Evolutionary conservation across 2,329 filamentous ascomycete species (phyloP), one percentile per base, ranked within the genome.

Genomic region (Colletotrichum euphorbiae): DNA sequence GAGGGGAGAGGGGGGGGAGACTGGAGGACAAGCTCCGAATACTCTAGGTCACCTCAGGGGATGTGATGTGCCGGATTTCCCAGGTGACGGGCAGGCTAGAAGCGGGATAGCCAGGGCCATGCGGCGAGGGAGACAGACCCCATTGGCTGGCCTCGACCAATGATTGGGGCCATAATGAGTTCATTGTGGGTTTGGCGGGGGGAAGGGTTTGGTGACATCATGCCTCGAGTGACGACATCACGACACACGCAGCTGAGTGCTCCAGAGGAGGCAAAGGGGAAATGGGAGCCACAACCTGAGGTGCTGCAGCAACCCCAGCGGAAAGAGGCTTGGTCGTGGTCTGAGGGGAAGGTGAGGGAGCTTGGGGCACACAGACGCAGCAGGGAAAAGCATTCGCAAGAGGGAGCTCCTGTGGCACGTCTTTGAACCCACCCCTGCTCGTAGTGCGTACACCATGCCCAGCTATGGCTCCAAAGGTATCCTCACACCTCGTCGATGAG

Each of bases 161-260:
- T 69, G 38, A 12, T 17, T 24, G 48, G 55, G 60, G 40, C 48
- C 45, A 9, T 5, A 19, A 17, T 66, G 62, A 48, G 36, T 38
- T 59, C 1, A 4, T 3, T 24, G 66, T 69, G 66, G 62, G 62
- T 69, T 60, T 42, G 36, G 66, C 66, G 66, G 66, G 65, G 65
- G 55, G 55, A 59, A n/a, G 24, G 64, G 74, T 76, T 5, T 81
- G 77, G 78, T 81, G 80, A 81, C 80, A 79, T 81, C 80, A 81
- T 80, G 69, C 70, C 67, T 74, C 77, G 75, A 75, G 76, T 77
- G 73, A 76, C 75, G 77, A 78, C 76, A 77, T 72, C 64, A 67
- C 66, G 48, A 55, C 61, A 40, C 50, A 15, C n/a, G 17, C 8
- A 21, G 24, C 28, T 28, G 28, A 28, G 28, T 28, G 28, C 5